Evolutionary conservation across 140 eudicot species (phyloP).

Genomic region (Bidens hawaiensis): DNA sequence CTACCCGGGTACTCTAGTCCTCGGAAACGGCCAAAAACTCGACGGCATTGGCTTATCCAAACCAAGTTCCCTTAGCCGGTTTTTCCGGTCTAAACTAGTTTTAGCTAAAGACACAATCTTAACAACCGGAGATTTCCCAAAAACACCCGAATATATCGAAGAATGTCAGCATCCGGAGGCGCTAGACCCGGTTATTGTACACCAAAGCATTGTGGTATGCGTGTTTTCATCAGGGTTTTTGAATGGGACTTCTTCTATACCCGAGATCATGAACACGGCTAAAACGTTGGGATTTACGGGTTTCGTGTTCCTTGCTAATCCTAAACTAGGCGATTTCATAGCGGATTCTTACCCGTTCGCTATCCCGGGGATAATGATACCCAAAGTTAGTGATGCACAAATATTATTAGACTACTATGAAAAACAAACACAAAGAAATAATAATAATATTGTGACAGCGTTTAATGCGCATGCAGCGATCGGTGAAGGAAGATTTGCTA

Average conservation of each 20-base stretch:
- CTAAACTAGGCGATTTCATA: slow-evolving; percentile 68
- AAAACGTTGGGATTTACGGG: slow-evolving; percentile 57
- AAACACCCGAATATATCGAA: slow-evolving; percentile 49
- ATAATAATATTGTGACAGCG: slow-evolving; percentile 27
- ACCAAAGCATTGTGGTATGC: slow-evolving; percentile 76
- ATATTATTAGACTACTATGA: slow-evolving; percentile 64
- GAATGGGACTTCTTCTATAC: slow-evolving; percentile 62
- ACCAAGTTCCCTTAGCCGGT: slow-evolving; percentile 50
- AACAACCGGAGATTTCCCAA: slow-evolving; percentile 52
- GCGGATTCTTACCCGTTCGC: slow-evolving; percentile 82
- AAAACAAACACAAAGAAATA: slow-evolving; percentile 49
- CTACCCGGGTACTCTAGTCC: slow-evolving; percentile 62
- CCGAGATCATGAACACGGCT: slow-evolving; percentile 55
- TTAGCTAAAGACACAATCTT: slow-evolving; percentile 73
- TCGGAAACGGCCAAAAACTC: slow-evolving; percentile 65
- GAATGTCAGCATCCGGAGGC: slow-evolving; percentile 94
- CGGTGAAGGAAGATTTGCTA: slow-evolving; percentile 75
- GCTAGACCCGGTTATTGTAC: slow-evolving; percentile 52
- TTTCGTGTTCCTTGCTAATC: slow-evolving; percentile 73
- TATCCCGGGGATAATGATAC: slow-evolving; percentile 84
- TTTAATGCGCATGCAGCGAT: slow-evolving; percentile 69
- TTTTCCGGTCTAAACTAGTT: slow-evolving; percentile 53
- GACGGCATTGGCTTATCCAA: slow-evolving; percentile 86
- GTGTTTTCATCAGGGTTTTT: slow-evolving; percentile 69
- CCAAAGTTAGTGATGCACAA: slow-evolving; percentile 62